Base-by-base conservation (phyloP, 495 filamentous ascomycete genomes). In the Hyphodiscus hymeniophilus region DNA sequence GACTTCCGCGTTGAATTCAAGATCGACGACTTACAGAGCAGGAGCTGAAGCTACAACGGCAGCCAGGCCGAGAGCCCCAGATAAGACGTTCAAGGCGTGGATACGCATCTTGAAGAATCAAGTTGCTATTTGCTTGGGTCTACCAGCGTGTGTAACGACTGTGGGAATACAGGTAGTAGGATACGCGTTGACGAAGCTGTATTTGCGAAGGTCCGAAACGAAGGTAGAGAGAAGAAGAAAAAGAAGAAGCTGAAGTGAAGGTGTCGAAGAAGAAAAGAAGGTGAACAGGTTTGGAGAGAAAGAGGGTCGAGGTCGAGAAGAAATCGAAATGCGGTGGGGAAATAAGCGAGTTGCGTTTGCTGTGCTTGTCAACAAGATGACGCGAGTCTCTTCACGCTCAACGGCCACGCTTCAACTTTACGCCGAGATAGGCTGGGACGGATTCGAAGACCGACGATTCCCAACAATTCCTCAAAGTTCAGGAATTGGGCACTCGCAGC, bases 21-120 rank as follows among this genome's bases (percentile, higher is more conserved):
- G 18, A 13, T 20, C n/a, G 30, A 24, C 40, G 18, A 18, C 42
- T 43, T 40, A 51, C 43, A 33, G 21, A 18, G 46, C 32, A 43
- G 47, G 34, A 16, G 51, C 41, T 30, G 49, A 26, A 39, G 48
- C 30, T 18, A 22, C 44, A 7, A 54, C n/a, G 11, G 42, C 40
- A 49, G 51, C 51, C 20, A 58, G 26, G 1, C 47, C 40, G 18
- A 54, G 17, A 3, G 32, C 24, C 20, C 51, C 47, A 8, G 15
- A n/a, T 15, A 58, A 1, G 41, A 23, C 32, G 32, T 24, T 15
- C 12, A 50, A 23, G 18, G 33, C 28, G 15, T 33, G 31, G 33
- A 23, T 23, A 30, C 42, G 55, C 55, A 58, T 58, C 23, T 58
- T 58, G 46, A 38, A 32, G 17, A 24, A 12, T 17, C 42, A 10